phyloP scores from a whole-genome alignment of 352 stramenopile species.

The Pythium chondricola region DNA sequence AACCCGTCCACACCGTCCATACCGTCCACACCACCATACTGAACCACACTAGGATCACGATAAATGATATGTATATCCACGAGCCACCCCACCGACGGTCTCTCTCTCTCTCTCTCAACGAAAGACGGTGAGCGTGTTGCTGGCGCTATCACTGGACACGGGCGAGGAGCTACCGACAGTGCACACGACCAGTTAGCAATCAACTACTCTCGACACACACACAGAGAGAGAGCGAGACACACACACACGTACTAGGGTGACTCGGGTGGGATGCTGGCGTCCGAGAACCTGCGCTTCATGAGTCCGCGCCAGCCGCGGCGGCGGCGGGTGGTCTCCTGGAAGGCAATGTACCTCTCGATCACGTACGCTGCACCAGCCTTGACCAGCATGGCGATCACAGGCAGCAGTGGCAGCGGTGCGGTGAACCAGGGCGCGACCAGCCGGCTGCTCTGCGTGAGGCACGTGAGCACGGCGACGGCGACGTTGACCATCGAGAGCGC shows the following conservation, averaged over 20 bases:
- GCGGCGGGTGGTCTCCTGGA: slow-evolving; percentile 68
- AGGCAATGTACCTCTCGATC: slow-evolving; percentile 71
- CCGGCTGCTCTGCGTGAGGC: slow-evolving; percentile 52
- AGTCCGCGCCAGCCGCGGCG: slow-evolving; percentile 73
- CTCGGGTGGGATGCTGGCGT: slow-evolving; percentile 64
- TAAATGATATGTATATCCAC: no score
- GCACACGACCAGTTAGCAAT: neutral
- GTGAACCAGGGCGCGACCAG: slow-evolving; percentile 81
- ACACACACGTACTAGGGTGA: slow-evolving; percentile 40
- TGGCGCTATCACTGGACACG: slow-evolving; percentile 5
- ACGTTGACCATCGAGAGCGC: slow-evolving; percentile 74
- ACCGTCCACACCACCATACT: no score
- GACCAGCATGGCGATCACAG: slow-evolving; percentile 51
- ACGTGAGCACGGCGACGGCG: slow-evolving; percentile 55
- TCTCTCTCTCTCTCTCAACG: no score
- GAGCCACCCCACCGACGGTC: no score
- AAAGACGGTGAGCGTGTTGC: no score
- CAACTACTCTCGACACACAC: neutral
- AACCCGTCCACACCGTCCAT: no score
- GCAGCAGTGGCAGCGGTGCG: slow-evolving; percentile 58
- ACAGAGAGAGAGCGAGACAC: neutral
- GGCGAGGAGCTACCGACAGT: slow-evolving; percentile 3
- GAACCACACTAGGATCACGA: no score
- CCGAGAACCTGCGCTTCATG: slow-evolving; percentile 77
- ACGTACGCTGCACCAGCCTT: slow-evolving; percentile 66